Evolutionary conservation across 2,329 filamentous ascomycete species (phyloP).

Genomic region (Colletotrichum phormii): DNA sequence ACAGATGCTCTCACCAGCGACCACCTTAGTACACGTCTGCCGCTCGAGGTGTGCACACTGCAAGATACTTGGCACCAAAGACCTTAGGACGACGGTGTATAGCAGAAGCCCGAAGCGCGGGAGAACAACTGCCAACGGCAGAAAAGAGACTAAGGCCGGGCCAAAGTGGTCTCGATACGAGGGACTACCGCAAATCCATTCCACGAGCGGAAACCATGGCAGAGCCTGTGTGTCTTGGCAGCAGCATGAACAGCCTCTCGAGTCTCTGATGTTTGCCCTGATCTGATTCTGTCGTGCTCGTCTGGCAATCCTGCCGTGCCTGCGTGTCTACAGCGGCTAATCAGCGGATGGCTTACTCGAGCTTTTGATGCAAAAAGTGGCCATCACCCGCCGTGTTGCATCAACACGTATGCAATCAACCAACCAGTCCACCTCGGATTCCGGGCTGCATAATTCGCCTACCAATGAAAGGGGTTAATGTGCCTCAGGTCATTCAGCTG

Average conservation of each 20-base stretch:
- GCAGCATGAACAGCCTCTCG: background rate
- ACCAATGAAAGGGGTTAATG: background rate
- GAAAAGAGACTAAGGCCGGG: background rate
- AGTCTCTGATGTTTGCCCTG: background rate
- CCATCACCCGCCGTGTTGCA: background rate
- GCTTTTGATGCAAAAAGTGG: background rate
- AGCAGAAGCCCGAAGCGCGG: slow-evolving; percentile 16
- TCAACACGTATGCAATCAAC: background rate
- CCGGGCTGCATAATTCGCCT: background rate
- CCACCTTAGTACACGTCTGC: background rate
- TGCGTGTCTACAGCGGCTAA: background rate
- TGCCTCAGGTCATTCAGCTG: background rate
- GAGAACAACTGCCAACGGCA: slow-evolving; percentile 7
- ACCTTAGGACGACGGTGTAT: background rate
- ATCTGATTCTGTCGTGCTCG: background rate
- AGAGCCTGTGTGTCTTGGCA: slow-evolving; percentile 27
- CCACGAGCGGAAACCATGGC: slow-evolving; percentile 26
- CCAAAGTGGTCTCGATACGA: slow-evolving; percentile 22
- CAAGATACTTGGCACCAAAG: background rate
- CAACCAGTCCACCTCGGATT: background rate
- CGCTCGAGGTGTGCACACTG: no score
- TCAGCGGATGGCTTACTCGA: background rate
- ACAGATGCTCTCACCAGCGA: background rate
- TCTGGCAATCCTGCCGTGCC: no score
- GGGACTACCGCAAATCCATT: slow-evolving; percentile 31